phyloP scores from a whole-genome alignment of 371 early-diverging fungal species.

The Saksenaea vasiformis region DNA sequence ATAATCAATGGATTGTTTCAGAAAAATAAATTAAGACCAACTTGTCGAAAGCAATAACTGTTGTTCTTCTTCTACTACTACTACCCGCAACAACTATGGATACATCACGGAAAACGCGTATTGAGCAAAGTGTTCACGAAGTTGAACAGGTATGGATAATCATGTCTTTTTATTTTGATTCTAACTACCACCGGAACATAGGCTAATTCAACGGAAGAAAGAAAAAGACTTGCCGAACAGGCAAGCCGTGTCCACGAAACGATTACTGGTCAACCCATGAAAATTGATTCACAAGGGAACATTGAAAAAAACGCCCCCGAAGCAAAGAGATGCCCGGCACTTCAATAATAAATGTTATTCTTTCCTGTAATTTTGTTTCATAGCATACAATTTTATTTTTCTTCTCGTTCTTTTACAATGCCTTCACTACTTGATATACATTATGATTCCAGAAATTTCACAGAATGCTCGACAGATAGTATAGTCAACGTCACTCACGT shows the following conservation, averaged over 20 bases:
- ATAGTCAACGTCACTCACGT: neutral
- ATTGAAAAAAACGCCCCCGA: slow-evolving; percentile 18
- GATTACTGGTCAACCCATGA: slow-evolving; percentile 31
- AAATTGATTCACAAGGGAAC: slow-evolving; percentile 30
- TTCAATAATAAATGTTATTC: slow-evolving; percentile 3
- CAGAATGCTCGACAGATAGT: neutral
- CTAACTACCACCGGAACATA: neutral
- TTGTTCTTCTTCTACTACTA: too few relatives aligned
- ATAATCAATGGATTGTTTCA: too few relatives aligned
- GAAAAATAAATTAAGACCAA: too few relatives aligned
- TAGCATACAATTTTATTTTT: neutral
- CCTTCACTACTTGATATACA: neutral
- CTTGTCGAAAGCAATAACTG: too few relatives aligned
- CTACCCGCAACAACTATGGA: neutral
- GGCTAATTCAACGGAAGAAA: slow-evolving; percentile 17
- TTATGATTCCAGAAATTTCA: neutral
- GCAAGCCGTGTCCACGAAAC: slow-evolving; percentile 26
- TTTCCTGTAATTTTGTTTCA: neutral
- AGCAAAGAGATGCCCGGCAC: slow-evolving; percentile 28
- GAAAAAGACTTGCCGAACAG: slow-evolving; percentile 21
- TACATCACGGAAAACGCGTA: neutral
- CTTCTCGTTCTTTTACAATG: neutral
- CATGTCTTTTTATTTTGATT: neutral
- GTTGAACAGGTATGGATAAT: slow-evolving; percentile 9
- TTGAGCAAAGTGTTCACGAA: slow-evolving; percentile 15